Percentiles rank a stretch among this genome's conserved stretches.
Evolutionary conservation across 2,329 filamentous ascomycete species (phyloP).

Genomic region (Xylariaceae sp.): DNA sequence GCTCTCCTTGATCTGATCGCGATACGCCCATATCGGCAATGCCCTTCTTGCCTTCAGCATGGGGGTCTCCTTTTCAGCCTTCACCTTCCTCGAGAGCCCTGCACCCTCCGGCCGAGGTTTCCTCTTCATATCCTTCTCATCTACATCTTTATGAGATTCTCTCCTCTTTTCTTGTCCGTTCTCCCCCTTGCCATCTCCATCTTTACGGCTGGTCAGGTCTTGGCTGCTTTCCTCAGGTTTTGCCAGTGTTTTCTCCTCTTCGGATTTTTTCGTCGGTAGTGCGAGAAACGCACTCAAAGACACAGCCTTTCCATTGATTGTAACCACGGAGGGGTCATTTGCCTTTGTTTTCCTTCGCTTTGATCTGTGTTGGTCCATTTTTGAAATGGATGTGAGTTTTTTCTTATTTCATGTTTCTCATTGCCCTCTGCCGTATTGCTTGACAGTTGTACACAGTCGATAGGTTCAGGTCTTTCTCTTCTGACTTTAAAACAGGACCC

Average conservation of each 20-base stretch:
- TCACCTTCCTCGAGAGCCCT: constrained; percentile 3
- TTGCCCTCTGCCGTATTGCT: not conserved
- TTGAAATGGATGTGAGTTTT: constrained; percentile 5
- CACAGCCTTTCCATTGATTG: constrained; percentile 44
- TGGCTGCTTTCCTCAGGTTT: constrained; percentile 6
- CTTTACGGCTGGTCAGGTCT: constrained; percentile 1
- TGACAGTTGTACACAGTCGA: too few species aligned
- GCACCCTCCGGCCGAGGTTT: not conserved
- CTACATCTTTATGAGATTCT: constrained; percentile 6
- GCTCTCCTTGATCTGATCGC: constrained; percentile 60
- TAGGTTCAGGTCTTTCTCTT: too few species aligned
- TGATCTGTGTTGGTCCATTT: constrained; percentile 28
- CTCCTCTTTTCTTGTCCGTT: constrained; percentile 13
- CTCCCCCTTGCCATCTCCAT: not conserved
- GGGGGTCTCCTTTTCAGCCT: constrained; percentile 18
- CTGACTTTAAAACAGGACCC: too few species aligned
- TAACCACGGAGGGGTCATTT: constrained; percentile 34
- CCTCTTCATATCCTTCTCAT: not conserved
- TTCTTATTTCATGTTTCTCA: not conserved
- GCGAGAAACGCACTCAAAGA: constrained; percentile 45
- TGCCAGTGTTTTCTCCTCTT: constrained; percentile 18
- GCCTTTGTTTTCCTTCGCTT: constrained; percentile 36
- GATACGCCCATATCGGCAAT: constrained; percentile 76
- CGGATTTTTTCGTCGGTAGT: constrained; percentile 20
- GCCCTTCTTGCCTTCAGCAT: constrained; percentile 49